Evolutionary conservation across 139 green algal species (phyloP), one percentile per base, ranked within the genome.

Genomic region (Pseudopediastrum boryanum): DNA sequence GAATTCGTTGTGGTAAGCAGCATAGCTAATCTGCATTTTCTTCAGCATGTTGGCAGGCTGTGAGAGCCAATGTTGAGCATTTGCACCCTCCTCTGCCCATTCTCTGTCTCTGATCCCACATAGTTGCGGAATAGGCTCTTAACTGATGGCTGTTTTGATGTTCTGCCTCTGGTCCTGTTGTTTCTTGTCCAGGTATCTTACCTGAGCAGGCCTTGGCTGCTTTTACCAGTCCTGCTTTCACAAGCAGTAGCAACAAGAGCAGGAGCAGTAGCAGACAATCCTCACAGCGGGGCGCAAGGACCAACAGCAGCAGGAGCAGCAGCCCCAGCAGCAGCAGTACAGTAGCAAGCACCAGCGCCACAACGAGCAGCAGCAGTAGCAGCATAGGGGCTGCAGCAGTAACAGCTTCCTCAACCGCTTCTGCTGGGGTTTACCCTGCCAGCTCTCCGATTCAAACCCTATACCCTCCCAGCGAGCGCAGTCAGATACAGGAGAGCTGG

Each of bases 401-500:
- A 19, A 19, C 48, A 58, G 48, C 12, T 27, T 10, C 54, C 4
- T 10, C 72, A 44, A 42, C 56, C 29, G 54, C 39, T 21, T 27
- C 56, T 36, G 39, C 72, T 21, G 41, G 4, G 12, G 12, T 46
- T 44, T 3, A 38, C 19, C 16, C 38, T 6, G 42, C 16, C 66
- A n/a, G 63, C 66, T 0, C 21, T 4, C 43, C 29, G 39, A 31
- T 38, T 36, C 29, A n/a, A 27, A 27, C 74, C 39, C 65, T 82
- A 51, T 82, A 76, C 65, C 76, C 76, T 13, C 76, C 85, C 3
- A 62, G 70, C 1, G 83, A 96, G 82, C 80, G 85, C 29, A 89
- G 59, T 41, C 78, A 94, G n/a, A 97, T 97, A 58, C 71, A 81
- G 2, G 86, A 92, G 10, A 92, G 87, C 10, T 97, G 94, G 94